Percentiles rank a stretch among this genome's conserved stretches.
phyloP scores from a whole-genome alignment of 1,139 yeast species.

The Candida glucosophila region DNA sequence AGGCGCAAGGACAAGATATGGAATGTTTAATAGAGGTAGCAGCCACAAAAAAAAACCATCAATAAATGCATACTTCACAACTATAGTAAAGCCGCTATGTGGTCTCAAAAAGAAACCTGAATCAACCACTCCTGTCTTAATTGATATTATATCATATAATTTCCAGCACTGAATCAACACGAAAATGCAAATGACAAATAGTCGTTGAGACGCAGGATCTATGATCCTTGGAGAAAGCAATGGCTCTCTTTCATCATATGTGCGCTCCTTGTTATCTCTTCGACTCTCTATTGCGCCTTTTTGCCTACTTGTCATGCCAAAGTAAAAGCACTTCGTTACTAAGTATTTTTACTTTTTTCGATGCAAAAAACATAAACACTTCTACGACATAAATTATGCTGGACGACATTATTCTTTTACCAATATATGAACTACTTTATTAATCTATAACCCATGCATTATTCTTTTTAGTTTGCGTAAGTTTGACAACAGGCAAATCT shows the following conservation, averaged over 20 bases:
- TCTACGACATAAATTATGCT: conserved; percentile 1
- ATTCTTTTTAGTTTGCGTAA: conserved; percentile 52
- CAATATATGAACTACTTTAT: conserved; percentile 1
- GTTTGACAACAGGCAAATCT: conserved; percentile 84
- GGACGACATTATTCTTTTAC: conserved; percentile 4
- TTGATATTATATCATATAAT: conserved; percentile 54
- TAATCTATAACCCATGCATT: conserved; percentile 66
- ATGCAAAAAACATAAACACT: too few species aligned
- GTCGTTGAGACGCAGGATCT: conserved; percentile 78
- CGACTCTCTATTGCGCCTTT: too few species aligned
- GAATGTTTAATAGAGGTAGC: conserved; percentile 68
- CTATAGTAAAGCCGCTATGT: conserved; percentile 35
- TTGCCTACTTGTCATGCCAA: too few species aligned
- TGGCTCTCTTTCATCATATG: conserved; percentile 9
- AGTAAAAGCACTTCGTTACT: too few species aligned
- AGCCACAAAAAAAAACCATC: conserved; percentile 66
- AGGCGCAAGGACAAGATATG: conserved; percentile 57
- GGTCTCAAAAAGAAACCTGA: too few species aligned
- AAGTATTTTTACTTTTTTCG: too few species aligned
- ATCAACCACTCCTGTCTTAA: conserved; percentile 33
- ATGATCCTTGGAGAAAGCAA: conserved; percentile 49
- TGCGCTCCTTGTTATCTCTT: conserved; percentile 4
- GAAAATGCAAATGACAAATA: conserved; percentile 58
- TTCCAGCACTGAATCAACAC: conserved; percentile 74
- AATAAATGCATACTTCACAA: conserved; percentile 60